Evolutionary conservation across 2,329 filamentous ascomycete genomes (phyloP), one percentile per base, ranked within the genome.

Genomic region (Aspergillus tamarii): DNA sequence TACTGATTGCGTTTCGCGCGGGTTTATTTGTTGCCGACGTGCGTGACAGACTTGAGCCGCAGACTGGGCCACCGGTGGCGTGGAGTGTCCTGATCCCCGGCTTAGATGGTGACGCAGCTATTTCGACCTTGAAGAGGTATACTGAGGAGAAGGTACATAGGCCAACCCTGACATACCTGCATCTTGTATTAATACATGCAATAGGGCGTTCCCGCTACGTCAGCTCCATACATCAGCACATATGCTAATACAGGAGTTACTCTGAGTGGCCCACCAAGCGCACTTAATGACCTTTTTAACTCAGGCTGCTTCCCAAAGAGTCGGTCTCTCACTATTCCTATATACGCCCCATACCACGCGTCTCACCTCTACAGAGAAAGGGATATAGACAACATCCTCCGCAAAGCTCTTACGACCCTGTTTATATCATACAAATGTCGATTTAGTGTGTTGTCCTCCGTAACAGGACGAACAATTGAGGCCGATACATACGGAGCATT

Each of bases 321-420:
- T 21, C 36, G 43, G n/a, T 23, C 50, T 12, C 34, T 34, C n/a
- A 21, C 11, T 19, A 60, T 60, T 23, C 21, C 46, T 19, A 36
- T 60, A 19, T 56, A 55, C 12, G 50, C 36, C 5, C 59, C 59
- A 8, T 60, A 60, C 23, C 59, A 60, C 43, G 59, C 59, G 19
- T 16, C n/a, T 11, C 59, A 60, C 34, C 21, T 60, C 14, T 48
- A 60, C 10, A n/a, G 39, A 32, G 36, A 54, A 12, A 23, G n/a
- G 26, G 48, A 43, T 36, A 43, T 56, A 30, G 23, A 55, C 14
- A 7, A 12, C 39, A 21, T 54, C 5, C 12, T 26, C 1, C 30
- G 45, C 8, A 30, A n/a, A 19, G 10, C 52, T 9, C 2, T 0
- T 11, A 8, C 3, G 5, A 39, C 34, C 3, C 3, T 16, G 2